Percentiles rank a stretch among this genome's conserved stretches.
Conservation (phyloP, 345 rosid species). For the Punica granatum region DNA sequence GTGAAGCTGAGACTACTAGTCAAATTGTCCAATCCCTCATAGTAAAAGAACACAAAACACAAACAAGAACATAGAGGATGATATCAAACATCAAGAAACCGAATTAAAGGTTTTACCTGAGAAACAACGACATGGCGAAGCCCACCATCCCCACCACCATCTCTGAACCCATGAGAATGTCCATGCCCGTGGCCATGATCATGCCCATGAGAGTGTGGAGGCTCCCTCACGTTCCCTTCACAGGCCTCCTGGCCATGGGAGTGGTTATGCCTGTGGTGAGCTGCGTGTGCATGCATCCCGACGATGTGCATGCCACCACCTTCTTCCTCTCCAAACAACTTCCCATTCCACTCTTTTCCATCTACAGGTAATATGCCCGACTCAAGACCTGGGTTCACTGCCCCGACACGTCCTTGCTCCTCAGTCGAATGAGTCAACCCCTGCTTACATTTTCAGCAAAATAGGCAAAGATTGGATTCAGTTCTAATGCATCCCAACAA, state of each 20-base stretch:
- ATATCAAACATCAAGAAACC: neutral
- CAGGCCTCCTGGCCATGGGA: conserved; percentile 52
- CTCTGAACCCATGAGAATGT: conserved; percentile 20
- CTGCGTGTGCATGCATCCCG: conserved; percentile 84
- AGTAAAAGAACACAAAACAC: neutral
- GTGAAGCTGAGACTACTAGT: neutral
- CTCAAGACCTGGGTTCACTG: conserved; percentile 26
- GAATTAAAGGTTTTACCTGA: conserved; percentile 38
- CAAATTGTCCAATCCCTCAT: neutral
- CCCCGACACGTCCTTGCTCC: conserved; percentile 33
- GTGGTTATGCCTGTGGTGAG: conserved; percentile 75
- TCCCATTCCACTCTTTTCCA: conserved; percentile 21
- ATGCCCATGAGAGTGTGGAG: conserved; percentile 18
- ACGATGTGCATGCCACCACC: conserved; percentile 81
- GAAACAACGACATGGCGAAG: conserved; percentile 83
- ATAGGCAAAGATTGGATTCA: neutral
- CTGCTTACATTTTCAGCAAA: conserved; percentile 1
- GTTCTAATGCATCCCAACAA: neutral
- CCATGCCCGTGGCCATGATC: conserved; percentile 8
- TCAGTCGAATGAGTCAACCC: conserved; percentile 34
- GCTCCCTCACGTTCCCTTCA: conserved; percentile 26
- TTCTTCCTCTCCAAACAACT: conserved; percentile 84
- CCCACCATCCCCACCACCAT: conserved; percentile 46
- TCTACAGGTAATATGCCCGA: conserved; percentile 38
- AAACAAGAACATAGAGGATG: neutral